Conservation (phyloP, 345 rosid genomes). For the Passiflora organensis region DNA sequence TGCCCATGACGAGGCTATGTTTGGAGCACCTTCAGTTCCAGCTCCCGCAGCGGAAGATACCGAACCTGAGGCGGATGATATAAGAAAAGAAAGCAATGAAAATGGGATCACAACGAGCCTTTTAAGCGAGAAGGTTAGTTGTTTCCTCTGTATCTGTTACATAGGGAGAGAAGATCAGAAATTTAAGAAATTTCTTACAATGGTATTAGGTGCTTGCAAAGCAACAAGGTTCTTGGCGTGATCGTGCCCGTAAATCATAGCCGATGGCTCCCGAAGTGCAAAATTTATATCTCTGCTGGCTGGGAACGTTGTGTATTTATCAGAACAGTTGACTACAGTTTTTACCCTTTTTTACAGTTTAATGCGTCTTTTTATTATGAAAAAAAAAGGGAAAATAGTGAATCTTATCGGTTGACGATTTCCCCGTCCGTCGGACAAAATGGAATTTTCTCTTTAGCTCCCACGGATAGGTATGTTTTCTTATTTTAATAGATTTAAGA, state of each 20-base stretch:
- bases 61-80: slow-evolving; percentile 32
- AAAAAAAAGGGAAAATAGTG: no score
- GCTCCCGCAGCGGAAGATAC: slow-evolving; percentile 23
- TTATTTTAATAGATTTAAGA: no score
- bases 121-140: slow-evolving; percentile 70
- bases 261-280: not conserved
- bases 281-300: not conserved
- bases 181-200: not conserved
- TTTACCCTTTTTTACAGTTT: no score
- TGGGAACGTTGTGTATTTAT: no score
- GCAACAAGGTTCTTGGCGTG: slow-evolving; percentile 97
- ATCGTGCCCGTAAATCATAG: slow-evolving; percentile 71
- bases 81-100: slow-evolving; percentile 32
- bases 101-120: slow-evolving; percentile 37
- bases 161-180: slow-evolving; percentile 4
- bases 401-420: no score
- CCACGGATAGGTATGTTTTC: no score
- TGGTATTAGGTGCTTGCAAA: slow-evolving; percentile 69
- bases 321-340: no score
- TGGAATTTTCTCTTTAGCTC: no score
- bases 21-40: slow-evolving; percentile 53
- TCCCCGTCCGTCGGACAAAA: no score
- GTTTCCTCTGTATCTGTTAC: not conserved
- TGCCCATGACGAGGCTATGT: slow-evolving; percentile 94
- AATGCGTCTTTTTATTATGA: no score